phyloP scores from a whole-genome alignment of 192 early-diverging fungal species.

The Backusella macrospora region DNA sequence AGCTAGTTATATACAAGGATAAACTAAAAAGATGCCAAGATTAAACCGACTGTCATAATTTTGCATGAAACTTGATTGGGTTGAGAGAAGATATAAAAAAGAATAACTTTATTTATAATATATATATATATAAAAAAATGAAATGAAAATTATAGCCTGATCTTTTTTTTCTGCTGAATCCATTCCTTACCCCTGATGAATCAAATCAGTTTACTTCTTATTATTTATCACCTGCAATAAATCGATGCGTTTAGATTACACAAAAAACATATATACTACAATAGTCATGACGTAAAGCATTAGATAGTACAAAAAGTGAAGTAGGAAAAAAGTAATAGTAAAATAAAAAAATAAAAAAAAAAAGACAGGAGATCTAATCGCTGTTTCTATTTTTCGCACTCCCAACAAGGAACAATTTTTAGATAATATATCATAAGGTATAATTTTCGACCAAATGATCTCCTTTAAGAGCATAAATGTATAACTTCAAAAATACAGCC shows the following conservation, averaged over 20 bases:
- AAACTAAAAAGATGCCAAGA: neutral
- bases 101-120: neutral
- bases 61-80: neutral
- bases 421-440: neutral
- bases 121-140: neutral
- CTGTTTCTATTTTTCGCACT: neutral
- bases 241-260: neutral
- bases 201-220: neutral
- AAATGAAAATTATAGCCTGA: neutral
- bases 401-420: neutral
- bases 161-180: neutral
- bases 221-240: neutral
- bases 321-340: too few species aligned
- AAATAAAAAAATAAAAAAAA: neutral
- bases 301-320: neutral
- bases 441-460: neutral
- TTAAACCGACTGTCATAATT: neutral
- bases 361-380: neutral
- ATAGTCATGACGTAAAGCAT: neutral
- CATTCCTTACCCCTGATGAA: neutral
- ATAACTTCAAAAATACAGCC: neutral
- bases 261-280: neutral
- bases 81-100: neutral
- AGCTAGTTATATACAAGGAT: neutral
- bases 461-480: neutral